These are phyloP conservation scores for Claviceps sp. DNA, from an alignment of 2,329 filamentous ascomycete species.

Conservation along the genomic window DNA sequence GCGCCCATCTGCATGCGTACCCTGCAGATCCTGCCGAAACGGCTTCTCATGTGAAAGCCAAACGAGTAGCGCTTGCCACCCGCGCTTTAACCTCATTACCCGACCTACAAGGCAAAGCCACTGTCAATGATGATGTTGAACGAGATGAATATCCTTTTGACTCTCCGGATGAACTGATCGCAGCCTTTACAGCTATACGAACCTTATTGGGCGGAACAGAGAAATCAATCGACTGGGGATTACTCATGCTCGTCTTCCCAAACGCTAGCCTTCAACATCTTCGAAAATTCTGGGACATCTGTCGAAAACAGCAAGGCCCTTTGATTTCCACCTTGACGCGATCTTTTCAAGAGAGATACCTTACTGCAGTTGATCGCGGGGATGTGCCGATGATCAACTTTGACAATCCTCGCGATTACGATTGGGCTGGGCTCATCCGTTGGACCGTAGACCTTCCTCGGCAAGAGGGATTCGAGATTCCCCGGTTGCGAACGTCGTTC, in stretches of 20 bases:
- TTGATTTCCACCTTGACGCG: slow-evolving; percentile 41
- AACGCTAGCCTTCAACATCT: slow-evolving; percentile 36
- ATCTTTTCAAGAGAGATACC: slow-evolving; percentile 52
- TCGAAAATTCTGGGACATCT: slow-evolving; percentile 39
- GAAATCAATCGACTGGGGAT: slow-evolving; percentile 45
- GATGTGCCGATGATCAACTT: slow-evolving; percentile 50
- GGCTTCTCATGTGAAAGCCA: slow-evolving; percentile 8
- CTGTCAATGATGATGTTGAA: neutral
- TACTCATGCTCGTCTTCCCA: slow-evolving; percentile 43
- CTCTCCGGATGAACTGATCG: slow-evolving; percentile 27
- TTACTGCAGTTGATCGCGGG: slow-evolving; percentile 50
- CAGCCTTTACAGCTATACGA: slow-evolving; percentile 44
- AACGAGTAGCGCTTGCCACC: slow-evolving; percentile 17
- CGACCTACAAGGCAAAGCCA: neutral
- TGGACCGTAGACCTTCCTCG: slow-evolving; percentile 48
- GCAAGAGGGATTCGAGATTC: slow-evolving; percentile 33
- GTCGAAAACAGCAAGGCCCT: slow-evolving; percentile 36
- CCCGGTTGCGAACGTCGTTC: slow-evolving; percentile 31
- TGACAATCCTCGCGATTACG: slow-evolving; percentile 48
- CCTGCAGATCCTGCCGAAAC: neutral
- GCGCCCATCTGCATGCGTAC: neutral
- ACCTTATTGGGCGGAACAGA: slow-evolving; percentile 47
- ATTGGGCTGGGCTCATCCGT: slow-evolving; percentile 52
- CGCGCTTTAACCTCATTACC: slow-evolving; percentile 17
- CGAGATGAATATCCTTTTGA: slow-evolving; percentile 5